A percentile compares a stretch with the other conserved stretches of the same genome.
These are phyloP conservation scores for Lolium multiflorum DNA, from an alignment of 176 grass and related monocot genomes.

Conservation along the genomic window DNA sequence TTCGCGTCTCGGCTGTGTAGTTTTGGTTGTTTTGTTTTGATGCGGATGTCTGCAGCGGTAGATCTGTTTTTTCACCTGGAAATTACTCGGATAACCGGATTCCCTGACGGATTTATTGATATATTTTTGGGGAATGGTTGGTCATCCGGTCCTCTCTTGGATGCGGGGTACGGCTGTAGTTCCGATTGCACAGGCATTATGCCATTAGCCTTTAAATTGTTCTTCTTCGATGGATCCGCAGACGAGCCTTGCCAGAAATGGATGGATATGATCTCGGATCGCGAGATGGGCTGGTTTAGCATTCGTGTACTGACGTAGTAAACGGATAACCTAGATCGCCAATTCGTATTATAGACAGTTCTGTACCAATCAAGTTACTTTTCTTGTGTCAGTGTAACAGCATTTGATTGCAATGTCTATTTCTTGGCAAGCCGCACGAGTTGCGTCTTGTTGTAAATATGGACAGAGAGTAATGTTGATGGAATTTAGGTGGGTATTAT, in stretches of 20 bases:
- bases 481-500: constrained; percentile 19
- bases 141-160: background rate
- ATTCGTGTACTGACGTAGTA: background rate
- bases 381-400: background rate
- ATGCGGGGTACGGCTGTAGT: background rate
- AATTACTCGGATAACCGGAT: background rate
- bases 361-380: background rate
- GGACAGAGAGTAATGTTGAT: constrained; percentile 9
- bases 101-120: background rate
- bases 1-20: background rate
- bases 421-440: constrained; percentile 24
- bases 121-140: background rate
- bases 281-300: background rate
- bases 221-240: background rate
- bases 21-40: background rate
- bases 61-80: constrained; percentile 9
- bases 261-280: background rate
- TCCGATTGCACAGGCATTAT: background rate
- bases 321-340: background rate
- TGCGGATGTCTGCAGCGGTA: constrained; percentile 7
- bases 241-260: background rate
- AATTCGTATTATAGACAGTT: background rate
- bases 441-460: constrained; percentile 26
- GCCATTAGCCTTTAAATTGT: no score
- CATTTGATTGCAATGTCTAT: constrained; percentile 10